Base-by-base conservation (phyloP, 2,329 filamentous ascomycete genomes). In the Malbranchea cinnamomea region DNA sequence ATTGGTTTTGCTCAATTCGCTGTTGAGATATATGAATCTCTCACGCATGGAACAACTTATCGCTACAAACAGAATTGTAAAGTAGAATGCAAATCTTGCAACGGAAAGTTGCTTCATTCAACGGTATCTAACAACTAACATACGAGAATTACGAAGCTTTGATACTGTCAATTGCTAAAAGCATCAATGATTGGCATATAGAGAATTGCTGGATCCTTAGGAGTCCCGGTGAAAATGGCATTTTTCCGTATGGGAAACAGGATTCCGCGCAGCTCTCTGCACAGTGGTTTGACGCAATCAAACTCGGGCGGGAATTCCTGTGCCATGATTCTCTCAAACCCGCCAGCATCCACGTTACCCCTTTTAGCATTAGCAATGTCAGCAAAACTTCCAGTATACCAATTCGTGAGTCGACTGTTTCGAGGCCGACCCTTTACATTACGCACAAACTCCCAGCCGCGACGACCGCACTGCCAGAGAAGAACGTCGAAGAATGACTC, bases 401-500 rank as follows among this genome's bases (percentile, higher is more conserved):
- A 52, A 30, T 34, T 22, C 7, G 8, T 37, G n/a, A 46, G 29
- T 15, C 17, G 23, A 33, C 31, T 43, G 2, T 15, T 8, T 7
- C 14, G 19, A 16, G 21, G 34, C 13, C 22, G 11, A 2, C 11
- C 23, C 4, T 27, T 16, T 24, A 4, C n/a, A n/a, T n/a, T n/a
- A n/a, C n/a, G n/a, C n/a, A n/a, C n/a, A n/a, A n/a, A n/a, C n/a
- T n/a, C n/a, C n/a, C n/a, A n/a, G n/a, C n/a, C n/a, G n/a, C n/a
- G n/a, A n/a, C n/a, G n/a, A n/a, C n/a, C n/a, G n/a, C n/a, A 32
- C 15, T 32, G 32, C 43, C 35, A 51, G 36, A 49, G 19, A 22
- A 51, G 39, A 14, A 51, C 42, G 25, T 53, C 48, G 36, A 53
- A 47, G 31, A 50, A 47, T 23, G 43, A 52, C 33, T 51, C 45